phyloP scores from a whole-genome alignment of 2,329 filamentous ascomycete species.

The Talaromyces sp. region DNA sequence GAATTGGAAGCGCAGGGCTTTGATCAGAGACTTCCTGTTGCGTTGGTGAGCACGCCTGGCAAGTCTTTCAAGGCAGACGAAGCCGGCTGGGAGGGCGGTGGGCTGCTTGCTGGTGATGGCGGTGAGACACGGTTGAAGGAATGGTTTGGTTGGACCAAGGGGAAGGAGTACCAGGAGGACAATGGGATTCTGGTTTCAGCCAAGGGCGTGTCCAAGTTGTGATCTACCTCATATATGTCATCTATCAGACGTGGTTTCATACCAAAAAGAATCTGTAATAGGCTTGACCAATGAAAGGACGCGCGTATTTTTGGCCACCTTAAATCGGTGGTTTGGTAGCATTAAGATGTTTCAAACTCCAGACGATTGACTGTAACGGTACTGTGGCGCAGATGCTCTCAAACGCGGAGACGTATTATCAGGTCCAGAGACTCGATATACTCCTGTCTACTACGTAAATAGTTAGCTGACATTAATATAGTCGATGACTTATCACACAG shows the following conservation, averaged over 20 bases:
- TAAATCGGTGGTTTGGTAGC: neutral
- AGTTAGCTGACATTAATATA: no score
- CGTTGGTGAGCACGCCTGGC: constrained; percentile 65
- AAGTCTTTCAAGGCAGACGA: constrained; percentile 56
- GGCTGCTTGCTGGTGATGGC: constrained; percentile 64
- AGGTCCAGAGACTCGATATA: neutral
- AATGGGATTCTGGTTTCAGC: constrained; percentile 60
- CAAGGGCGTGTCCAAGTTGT: constrained; percentile 22
- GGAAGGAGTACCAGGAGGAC: constrained; percentile 65
- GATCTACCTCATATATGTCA: neutral
- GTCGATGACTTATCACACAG: neutral
- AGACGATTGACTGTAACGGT: constrained; percentile 10
- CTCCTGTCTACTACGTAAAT: neutral
- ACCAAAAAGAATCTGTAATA: neutral
- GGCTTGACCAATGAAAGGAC: neutral
- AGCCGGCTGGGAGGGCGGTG: constrained; percentile 64
- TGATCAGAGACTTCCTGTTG: constrained; percentile 45
- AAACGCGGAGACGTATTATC: neutral
- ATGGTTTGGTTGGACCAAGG: constrained; percentile 77
- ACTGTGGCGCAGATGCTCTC: constrained; percentile 8
- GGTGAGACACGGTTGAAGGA: constrained; percentile 64
- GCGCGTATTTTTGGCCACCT: neutral
- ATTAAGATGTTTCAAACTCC: constrained; percentile 6
- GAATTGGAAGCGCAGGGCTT: constrained; percentile 64
- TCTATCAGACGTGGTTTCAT: neutral